Evolutionary conservation across 768 basidiomycete species (phyloP), one percentile per base, ranked within the genome.

Genomic region (Termitomyces sp.): DNA sequence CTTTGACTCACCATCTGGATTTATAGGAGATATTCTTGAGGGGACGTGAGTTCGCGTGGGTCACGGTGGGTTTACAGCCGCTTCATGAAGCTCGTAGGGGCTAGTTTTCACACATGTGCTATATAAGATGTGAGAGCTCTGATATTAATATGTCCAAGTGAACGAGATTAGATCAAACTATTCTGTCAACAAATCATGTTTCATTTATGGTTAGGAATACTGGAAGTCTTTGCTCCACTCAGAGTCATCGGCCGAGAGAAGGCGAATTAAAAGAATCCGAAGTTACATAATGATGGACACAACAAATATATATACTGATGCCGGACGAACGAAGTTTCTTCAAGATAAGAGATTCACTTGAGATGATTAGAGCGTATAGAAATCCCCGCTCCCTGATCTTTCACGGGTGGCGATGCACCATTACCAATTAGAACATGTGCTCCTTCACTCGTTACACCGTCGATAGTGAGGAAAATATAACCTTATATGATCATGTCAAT

Each of bases 391-490:
- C 71, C 71, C 52, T 74, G 72, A 33, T 72, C 69, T 32, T 62
- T 32, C 16, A 77, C 77, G 4, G 76, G 76, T 0, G 76, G 76
- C 0, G 71, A 60, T 16, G 57, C 62, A 18, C 77, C 77, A 36
- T 69, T 74, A 9, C 77, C 78, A 42, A 79, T 67, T 63, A 78
- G 65, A 0, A 71, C 67, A 46, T 71, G 72, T 5, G 66, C 69
- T 32, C 77, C 76, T 37, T 65, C 65, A 52, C 73, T 70, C 12
- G 74, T 76, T 10, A 76, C 72, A 26, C 69, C 70, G 43, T 73
- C 67, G 26, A 72, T 54, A 7, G 69, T 72, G 26, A 72, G 40
- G 57, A 69, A 71, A 22, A 69, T 59, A 50, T 65, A 70, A 3
- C 65, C 70, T 71, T 39, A 5, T 5, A 12, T 8, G 24, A 39